Base-by-base conservation (phyloP, 2,329 filamentous ascomycete genomes). In the Ceratocystis eucalypticola region DNA sequence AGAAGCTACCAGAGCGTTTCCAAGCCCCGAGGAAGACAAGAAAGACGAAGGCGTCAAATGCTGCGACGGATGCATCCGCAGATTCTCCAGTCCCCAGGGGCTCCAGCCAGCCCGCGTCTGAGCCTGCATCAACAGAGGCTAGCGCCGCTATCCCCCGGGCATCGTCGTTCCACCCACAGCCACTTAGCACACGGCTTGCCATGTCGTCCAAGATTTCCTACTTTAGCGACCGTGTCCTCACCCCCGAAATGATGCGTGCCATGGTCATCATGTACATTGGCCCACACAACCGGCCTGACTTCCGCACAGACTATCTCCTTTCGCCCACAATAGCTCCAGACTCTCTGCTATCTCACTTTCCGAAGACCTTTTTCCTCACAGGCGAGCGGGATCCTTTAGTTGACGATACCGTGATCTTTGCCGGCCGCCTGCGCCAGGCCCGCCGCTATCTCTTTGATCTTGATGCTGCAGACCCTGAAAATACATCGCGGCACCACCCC, bases 211-310 rank as follows among this genome's bases (percentile, higher is more conserved):
- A 96, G 85, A 95, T 99, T 45, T 96, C 93, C 0, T 97, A 97
- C 76, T 96, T 96, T 75, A 94, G 96, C 74, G 94, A 99, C 75
- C 88, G 94, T 33, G 89, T 99, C 33, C 81, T 99, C 15, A 93
- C 91, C 0, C 93, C 94, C 0, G 94, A 99, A 75, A 96, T 97
- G 91, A 96, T 97, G 88, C 88, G 94, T 41, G 91, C 92, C 69
- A 97, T 99, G 92, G 96, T 99, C 70, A 96, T 99, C 70, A 80
- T 99, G 3, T 99, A 99, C 74, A 89, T 99, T 66, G 94, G 94
- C 0, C 91, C 92, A 0, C 89, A 96, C 73, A 90, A 94, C 74
- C 87, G 92, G 0, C 94, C 94, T 0, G 91, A 97, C 73, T 97
- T 99, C 74, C 85, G 85, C 33, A 90, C 89, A 5, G 93, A 99